phyloP scores from a whole-genome alignment of 2,329 filamentous ascomycete species.

The Xylaria multiplex region DNA sequence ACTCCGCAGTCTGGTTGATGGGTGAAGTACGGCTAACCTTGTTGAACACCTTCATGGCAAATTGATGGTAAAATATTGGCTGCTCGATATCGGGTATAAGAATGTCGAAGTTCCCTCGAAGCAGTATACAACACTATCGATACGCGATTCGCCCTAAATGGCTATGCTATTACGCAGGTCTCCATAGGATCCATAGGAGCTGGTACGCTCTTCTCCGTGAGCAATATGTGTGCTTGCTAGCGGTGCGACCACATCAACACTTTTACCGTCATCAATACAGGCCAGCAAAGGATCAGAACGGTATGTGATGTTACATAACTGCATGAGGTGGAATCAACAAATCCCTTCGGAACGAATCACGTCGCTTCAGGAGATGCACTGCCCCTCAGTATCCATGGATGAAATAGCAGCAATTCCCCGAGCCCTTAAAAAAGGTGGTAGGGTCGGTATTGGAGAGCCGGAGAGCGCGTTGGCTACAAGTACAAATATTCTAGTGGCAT shows the following conservation, averaged over 20 bases:
- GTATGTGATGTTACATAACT: conserved; percentile 31
- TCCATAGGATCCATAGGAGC: not conserved
- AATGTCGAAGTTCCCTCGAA: conserved; percentile 17
- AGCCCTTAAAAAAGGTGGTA: conserved; percentile 15
- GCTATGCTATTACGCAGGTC: conserved; percentile 17
- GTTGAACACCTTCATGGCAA: conserved; percentile 11
- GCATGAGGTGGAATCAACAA: conserved; percentile 30
- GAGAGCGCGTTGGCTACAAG: conserved; percentile 7
- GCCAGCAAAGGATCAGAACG: conserved; percentile 25
- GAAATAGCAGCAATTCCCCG: conserved; percentile 23
- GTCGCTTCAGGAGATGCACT: conserved; percentile 23
- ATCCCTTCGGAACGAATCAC: conserved; percentile 27
- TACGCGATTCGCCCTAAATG: conserved; percentile 11
- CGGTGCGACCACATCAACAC: conserved; percentile 22
- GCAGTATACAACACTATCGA: conserved; percentile 13
- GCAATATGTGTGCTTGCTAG: conserved; percentile 23
- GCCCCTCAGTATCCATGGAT: conserved; percentile 28
- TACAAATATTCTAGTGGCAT: conserved; percentile 23
- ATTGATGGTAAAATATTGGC: conserved; percentile 12
- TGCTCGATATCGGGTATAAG: conserved; percentile 7
- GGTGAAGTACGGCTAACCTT: conserved; percentile 4
- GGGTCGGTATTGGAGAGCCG: conserved; percentile 12
- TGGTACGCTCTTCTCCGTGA: conserved; percentile 11
- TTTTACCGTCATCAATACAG: conserved; percentile 15
- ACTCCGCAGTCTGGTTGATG: conserved; percentile 1